Evolutionary conservation across 2,329 filamentous ascomycete genomes (phyloP), one percentile per base, ranked within the genome.

Genomic region (Alternaria brassicicola): DNA sequence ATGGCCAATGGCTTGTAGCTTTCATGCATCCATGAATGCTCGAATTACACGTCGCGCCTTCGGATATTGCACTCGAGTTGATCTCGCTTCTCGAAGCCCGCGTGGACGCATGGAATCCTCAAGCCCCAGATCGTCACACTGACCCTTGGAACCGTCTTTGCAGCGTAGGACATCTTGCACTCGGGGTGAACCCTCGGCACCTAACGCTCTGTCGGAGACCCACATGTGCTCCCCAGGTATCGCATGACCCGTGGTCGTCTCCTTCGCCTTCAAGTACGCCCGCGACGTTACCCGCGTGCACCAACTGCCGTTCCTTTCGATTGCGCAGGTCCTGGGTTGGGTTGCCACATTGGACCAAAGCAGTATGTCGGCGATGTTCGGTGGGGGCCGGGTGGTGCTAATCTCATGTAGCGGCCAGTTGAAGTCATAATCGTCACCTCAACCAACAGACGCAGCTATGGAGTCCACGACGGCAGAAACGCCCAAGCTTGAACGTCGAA

Each of bases 41-140:
- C 55, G 64, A 70, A 71, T 72, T 70, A 73, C 58, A 68, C 62
- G 68, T 65, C 61, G 70, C 71, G 67, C 64, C 58, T 66, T 67
- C 59, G 64, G 65, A 70, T 70, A 73, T 73, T 75, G 66, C 55
- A 55, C 59, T 63, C 67, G 52, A 68, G 61, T 57, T 72, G 70
- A 71, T 72, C 68, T 75, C 72, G 72, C 73, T 77, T 77, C 73
- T 76, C 69, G 74, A 75, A 75, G 71, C 68, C 67, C 66, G 64
- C 68, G 66, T 71, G 66, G 66, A 72, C 64, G 72, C 74, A 75
- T 76, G 70, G 74, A 76, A 75, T 61, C 59, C 62, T 70, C 72
- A 74, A 69, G 69, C 69, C 71, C 71, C 71, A 54, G 74, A 73
- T 72, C 64, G 69, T 68, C 64, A 66, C 67, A 70, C 71, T 72